Evolutionary conservation across 768 basidiomycete genomes (phyloP), one percentile per base, ranked within the genome.

Genomic region (Agrocybe pediades): DNA sequence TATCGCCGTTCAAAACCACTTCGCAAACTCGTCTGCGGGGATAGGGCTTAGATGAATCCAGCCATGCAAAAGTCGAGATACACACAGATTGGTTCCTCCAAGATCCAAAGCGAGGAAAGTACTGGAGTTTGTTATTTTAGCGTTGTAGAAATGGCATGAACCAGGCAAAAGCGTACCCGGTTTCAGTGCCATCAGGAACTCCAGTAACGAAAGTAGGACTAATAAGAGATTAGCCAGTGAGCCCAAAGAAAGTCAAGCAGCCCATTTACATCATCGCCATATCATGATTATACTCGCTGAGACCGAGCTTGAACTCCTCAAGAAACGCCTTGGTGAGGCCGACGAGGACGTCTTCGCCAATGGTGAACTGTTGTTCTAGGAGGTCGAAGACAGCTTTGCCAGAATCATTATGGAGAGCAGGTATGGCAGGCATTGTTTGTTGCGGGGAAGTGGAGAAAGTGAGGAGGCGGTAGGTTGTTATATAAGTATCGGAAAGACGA

Each of bases 101-200:
- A 99, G 83, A 75, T 99, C 96, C 17, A 98, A 80, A 3, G 97
- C 95, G 49, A 98, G 84, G 72, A 97, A 99, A 6, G 94, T 96
- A 41, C 95, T 97, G 45, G 46, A 46, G 51, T 46, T 68, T n/a
- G 24, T 58, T 47, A 52, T 56, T 48, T 51, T 39, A 40, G 51
- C 17, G 41, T 30, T 21, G 29, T 30, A 41, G 26, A 49, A 51
- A 49, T 49, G 49, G n/a, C 27, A 58, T 39, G 17, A 46, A 53
- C n/a, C n/a, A n/a, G n/a, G n/a, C n/a, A n/a, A n/a, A n/a, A n/a
- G n/a, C 56, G 55, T 71, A 94, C 93, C 97, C 97, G 53, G 84
- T 89, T 72, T 99, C 97, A 46, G 87, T 84, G 42, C 97, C 97
- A 69, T 97, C 82, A 41, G 97, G 97, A 21, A 97, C 92, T 46